A percentile compares a stretch with the other conserved stretches of the same genome.
phyloP scores from a whole-genome alignment of 1,284 basidiomycete genomes.

The Ustilago cynodontis region DNA sequence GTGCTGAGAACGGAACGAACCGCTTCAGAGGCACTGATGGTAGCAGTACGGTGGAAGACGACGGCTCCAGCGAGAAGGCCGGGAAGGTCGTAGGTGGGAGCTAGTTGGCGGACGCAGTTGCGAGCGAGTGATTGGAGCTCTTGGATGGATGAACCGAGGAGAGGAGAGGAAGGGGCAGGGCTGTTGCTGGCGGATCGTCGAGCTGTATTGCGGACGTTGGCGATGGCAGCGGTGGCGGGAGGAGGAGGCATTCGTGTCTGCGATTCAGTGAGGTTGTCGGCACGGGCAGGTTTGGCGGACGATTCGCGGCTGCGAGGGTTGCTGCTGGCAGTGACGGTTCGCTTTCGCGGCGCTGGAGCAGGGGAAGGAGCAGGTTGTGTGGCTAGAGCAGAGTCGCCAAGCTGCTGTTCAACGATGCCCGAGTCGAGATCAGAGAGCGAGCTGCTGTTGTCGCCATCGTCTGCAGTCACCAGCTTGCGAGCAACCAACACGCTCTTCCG shows the following conservation, averaged over 20 bases:
- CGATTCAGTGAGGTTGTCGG: constrained; percentile 40
- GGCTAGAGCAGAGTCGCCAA: constrained; percentile 27
- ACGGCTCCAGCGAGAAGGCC: constrained; percentile 67
- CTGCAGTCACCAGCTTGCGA: constrained; percentile 12
- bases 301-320: constrained; percentile 15
- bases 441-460: constrained; percentile 34
- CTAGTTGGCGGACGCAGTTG: constrained; percentile 51
- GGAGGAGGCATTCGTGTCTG: constrained; percentile 57
- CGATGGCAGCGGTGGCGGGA: constrained; percentile 18
- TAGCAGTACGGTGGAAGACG: constrained; percentile 69
- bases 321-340: constrained; percentile 13
- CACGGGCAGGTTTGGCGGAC: constrained; percentile 15
- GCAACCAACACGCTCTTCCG: constrained; percentile 12
- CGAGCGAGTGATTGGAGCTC: constrained; percentile 50
- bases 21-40: constrained; percentile 65
- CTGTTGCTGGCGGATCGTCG: constrained; percentile 50
- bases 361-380: constrained; percentile 13
- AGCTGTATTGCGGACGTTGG: constrained; percentile 32
- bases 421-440: constrained; percentile 42
- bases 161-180: constrained; percentile 37
- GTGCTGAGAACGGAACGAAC: constrained; percentile 62
- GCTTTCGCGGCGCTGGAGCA: constrained; percentile 17
- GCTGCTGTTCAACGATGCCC: constrained; percentile 34
- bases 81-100: constrained; percentile 65
- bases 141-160: constrained; percentile 35